These are phyloP conservation scores for Emmonsia crescens DNA, from an alignment of 2,329 filamentous ascomycete species.

Conservation along the genomic window DNA sequence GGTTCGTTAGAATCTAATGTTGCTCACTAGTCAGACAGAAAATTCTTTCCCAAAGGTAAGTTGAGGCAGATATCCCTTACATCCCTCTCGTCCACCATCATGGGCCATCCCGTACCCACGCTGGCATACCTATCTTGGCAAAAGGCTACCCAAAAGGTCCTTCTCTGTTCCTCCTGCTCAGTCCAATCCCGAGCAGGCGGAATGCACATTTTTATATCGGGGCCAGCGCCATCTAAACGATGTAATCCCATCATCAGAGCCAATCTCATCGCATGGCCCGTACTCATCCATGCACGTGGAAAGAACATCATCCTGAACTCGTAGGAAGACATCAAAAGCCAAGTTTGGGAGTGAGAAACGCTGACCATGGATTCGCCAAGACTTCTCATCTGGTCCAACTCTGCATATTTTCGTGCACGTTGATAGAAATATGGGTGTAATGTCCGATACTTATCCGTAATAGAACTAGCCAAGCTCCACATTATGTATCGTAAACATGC, in stretches of 20 bases:
- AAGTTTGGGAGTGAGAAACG: conserved; percentile 74
- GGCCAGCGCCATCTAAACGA: conserved; percentile 65
- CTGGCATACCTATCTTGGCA: conserved; percentile 85
- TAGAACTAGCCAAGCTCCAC: conserved; percentile 85
- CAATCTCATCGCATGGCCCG: conserved; percentile 68
- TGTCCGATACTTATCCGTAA: conserved; percentile 67
- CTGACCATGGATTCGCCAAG: conserved; percentile 84
- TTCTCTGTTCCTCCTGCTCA: conserved; percentile 77
- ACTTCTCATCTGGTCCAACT: conserved; percentile 81
- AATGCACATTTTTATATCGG: conserved; percentile 89
- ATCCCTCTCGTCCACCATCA: conserved; percentile 85
- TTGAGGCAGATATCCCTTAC: conserved; percentile 30
- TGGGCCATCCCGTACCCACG: conserved; percentile 94
- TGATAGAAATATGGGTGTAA: conserved; percentile 85
- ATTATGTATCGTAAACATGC: conserved; percentile 86
- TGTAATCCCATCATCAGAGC: conserved; percentile 90
- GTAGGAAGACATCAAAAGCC: conserved; percentile 67
- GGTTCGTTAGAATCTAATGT: conserved; percentile 60
- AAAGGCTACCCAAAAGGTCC: conserved; percentile 94
- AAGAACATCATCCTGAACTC: conserved; percentile 99
- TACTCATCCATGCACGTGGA: conserved; percentile 87
- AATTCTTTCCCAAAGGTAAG: neutral
- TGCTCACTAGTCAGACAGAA: neutral
- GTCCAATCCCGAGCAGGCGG: conserved; percentile 85
- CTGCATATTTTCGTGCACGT: conserved; percentile 77